Evolutionary conservation across 169 alveolate genomes (phyloP).

Genomic region (Plasmodium vinckei): DNA sequence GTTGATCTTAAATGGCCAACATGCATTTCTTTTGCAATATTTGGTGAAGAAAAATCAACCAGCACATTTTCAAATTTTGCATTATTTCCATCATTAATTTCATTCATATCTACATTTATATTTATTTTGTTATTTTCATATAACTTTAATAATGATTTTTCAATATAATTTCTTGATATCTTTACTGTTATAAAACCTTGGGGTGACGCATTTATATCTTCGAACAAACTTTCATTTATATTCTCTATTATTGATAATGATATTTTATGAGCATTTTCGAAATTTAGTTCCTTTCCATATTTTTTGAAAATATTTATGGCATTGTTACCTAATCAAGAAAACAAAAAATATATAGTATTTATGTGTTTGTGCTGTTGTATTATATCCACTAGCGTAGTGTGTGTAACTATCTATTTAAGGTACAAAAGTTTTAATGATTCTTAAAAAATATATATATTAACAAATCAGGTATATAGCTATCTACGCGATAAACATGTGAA

Average conservation of each 20-base stretch:
- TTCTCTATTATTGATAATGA: conserved; percentile 83
- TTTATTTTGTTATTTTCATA: conserved; percentile 72
- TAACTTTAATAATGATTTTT: conserved; percentile 73
- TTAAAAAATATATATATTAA: too few relatives aligned
- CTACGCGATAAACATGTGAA: background rate
- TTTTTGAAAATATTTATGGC: conserved; percentile 84
- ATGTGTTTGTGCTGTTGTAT: too few relatives aligned
- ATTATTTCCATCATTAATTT: conserved; percentile 24
- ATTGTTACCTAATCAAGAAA: conserved; percentile 79
- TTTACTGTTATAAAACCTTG: conserved; percentile 85
- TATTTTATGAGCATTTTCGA: conserved; percentile 84
- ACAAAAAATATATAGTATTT: background rate
- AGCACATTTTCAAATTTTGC: conserved; percentile 54
- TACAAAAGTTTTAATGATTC: too few relatives aligned
- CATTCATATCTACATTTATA: conserved; percentile 56
- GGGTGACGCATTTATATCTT: conserved; percentile 88
- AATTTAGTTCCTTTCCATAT: conserved; percentile 76
- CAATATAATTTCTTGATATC: conserved; percentile 70
- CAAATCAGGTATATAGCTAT: too few relatives aligned
- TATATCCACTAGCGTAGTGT: too few relatives aligned
- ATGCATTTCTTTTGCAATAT: conserved; percentile 99
- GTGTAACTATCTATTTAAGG: too few relatives aligned
- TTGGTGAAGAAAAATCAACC: conserved; percentile 99
- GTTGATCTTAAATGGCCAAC: conserved; percentile 99
- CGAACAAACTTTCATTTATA: conserved; percentile 76